These are phyloP conservation scores for Chaetomium cochliodes DNA, from an alignment of 495 filamentous ascomycete species.

Conservation along the genomic window DNA sequence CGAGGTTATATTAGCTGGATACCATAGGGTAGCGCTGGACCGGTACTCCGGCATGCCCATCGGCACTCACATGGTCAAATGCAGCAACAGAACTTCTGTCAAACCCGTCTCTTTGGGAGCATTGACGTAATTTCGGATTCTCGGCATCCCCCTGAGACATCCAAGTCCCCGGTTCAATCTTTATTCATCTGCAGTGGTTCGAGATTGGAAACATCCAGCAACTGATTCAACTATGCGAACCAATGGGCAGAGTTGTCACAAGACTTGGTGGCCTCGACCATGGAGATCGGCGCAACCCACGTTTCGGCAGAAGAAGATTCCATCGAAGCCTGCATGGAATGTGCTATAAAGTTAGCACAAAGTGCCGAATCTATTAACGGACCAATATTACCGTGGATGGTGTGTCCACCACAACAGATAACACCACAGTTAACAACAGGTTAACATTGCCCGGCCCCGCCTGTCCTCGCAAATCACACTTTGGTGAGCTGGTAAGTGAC, in stretches of 20 bases:
- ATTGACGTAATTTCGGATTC: neutral
- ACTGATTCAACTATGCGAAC: neutral
- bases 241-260: neutral
- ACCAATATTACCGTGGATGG: too few relatives aligned
- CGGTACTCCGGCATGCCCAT: neutral
- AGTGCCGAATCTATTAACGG: too few relatives aligned
- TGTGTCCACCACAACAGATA: too few relatives aligned
- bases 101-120: neutral
- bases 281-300: neutral
- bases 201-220: neutral
- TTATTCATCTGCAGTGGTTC: neutral
- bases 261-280: neutral
- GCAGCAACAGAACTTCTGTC: neutral
- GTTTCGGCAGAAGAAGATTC: neutral
- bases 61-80: neutral
- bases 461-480: too few relatives aligned
- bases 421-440: too few relatives aligned
- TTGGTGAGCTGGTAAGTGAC: too few relatives aligned
- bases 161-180: neutral
- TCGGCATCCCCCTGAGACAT: neutral
- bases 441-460: too few relatives aligned
- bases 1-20: neutral
- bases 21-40: neutral
- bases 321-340: too few relatives aligned
- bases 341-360: too few relatives aligned